Base-by-base conservation (phyloP, 805 yeast species). In the Yarrowia sp. region DNA sequence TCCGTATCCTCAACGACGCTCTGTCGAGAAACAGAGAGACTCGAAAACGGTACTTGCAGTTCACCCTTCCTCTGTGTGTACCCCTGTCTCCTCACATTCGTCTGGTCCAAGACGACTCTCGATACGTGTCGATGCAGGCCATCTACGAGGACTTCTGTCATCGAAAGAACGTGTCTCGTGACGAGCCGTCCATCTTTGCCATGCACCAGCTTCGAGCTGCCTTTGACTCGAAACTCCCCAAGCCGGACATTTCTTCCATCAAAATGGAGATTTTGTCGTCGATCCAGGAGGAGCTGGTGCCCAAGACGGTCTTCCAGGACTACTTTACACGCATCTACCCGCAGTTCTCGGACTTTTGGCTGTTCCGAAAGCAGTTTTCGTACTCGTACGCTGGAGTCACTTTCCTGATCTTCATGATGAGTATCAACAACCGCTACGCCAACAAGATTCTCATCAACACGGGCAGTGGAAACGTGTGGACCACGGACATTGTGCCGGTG, bases 1-100 rank as follows among this genome's bases (percentile, higher is more conserved):
- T 92, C 81, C 84, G 97, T 69, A 85, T 95, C 53, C 86, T 96
- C 78, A 92, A 92, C 74, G 90, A 89, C 68, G 86, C 89, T 1
- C 77, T 96, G 64, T 79, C 87, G 0, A 85, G 88, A 70, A 88
- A 89, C 71, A 96, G 90, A 36, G 97, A 96, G 76, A 85, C 96
- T 3, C 86, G 97, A 69, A 86, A 92, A 51, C 86, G 99, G 65
- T 84, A 89, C 74, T 84, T 95, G 69, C 88, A 83, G 73, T 88
- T 95, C 73, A 90, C 96, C 0, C 78, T 93, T 66, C 98, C 99
- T 8, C 81, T 88, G 69, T 97, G 98, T 1, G 87, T 96, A 64
- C 98, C 99, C 6, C 78, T 95, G 66, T 90, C 97, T 0, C 97
- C 98, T 1, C 97, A 92, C 73, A 92, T 95, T 68, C 85, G 99